phyloP scores from a whole-genome alignment of 306 rosid genomes.

The Castanospermum australe region DNA sequence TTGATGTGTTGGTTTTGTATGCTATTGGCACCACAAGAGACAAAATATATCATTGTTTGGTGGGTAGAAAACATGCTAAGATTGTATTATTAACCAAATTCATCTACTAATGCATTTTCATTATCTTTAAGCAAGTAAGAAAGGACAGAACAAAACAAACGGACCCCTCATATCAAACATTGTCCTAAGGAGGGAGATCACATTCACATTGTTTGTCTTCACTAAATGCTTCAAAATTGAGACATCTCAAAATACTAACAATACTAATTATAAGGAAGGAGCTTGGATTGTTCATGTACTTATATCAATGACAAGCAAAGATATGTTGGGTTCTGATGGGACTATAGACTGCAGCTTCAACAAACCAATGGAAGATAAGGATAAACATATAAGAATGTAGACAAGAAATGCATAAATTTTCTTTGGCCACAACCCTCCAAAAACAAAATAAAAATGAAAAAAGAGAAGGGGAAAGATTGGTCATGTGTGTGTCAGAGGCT shows the following conservation, averaged over 20 bases:
- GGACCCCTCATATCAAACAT: constrained; percentile 31
- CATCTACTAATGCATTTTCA: constrained; percentile 22
- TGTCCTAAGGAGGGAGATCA: constrained; percentile 23
- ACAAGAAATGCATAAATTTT: background rate
- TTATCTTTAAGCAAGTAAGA: constrained; percentile 11
- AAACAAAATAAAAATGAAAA: background rate
- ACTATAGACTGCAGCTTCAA: constrained; percentile 10
- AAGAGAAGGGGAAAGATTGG: constrained; percentile 9
- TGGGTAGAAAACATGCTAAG: constrained; percentile 27
- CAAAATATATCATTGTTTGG: constrained; percentile 34
- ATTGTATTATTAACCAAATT: constrained; percentile 39
- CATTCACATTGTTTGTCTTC: constrained; percentile 38
- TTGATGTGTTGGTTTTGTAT: background rate
- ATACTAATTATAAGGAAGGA: background rate
- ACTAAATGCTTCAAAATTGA: background rate
- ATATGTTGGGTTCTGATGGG: constrained; percentile 30
- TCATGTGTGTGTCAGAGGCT: constrained; percentile 32
- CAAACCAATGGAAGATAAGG: background rate
- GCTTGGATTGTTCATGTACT: constrained; percentile 32
- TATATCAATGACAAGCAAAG: constrained; percentile 21
- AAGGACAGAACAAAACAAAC: constrained; percentile 34
- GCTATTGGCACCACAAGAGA: constrained; percentile 26
- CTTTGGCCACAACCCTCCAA: background rate
- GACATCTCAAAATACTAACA: constrained; percentile 2
- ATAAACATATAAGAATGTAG: background rate